Evolutionary conservation across 2,329 filamentous ascomycete genomes (phyloP).

Genomic region (Tympanopsis confertula): DNA sequence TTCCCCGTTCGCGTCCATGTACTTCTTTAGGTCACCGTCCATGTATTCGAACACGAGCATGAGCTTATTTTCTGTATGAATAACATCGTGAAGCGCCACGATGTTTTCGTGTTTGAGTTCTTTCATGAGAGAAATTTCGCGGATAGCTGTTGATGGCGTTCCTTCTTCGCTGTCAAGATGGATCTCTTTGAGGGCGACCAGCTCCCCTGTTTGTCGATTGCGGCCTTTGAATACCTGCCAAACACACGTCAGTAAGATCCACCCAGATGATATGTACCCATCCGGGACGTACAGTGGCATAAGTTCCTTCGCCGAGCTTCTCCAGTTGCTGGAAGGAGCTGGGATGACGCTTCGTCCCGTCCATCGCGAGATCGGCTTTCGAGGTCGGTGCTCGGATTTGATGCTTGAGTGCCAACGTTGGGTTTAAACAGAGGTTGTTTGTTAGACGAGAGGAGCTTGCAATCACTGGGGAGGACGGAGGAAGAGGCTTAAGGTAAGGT

Average conservation of each 20-base stretch:
- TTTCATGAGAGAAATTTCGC: conserved; percentile 98
- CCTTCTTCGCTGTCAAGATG: conserved; percentile 97
- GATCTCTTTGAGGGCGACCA: conserved; percentile 95
- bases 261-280: background rate
- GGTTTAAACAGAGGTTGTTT: too few species aligned
- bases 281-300: conserved; percentile 68
- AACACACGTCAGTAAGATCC: conserved; percentile 10
- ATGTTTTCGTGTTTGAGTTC: conserved; percentile 99
- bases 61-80: conserved; percentile 98
- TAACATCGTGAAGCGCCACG: conserved; percentile 92
- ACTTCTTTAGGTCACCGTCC: conserved; percentile 96
- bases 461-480: too few species aligned
- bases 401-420: too few species aligned
- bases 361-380: too few species aligned
- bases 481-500: too few species aligned
- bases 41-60: conserved; percentile 99
- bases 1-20: conserved; percentile 91
- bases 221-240: conserved; percentile 90
- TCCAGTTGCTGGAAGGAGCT: conserved; percentile 99
- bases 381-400: too few species aligned
- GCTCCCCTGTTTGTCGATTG: conserved; percentile 90
- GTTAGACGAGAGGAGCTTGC: too few species aligned
- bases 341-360: conserved; percentile 80
- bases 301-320: conserved; percentile 96
- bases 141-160: conserved; percentile 91